A percentile compares a stretch with the other conserved stretches of the same genome.
These are phyloP conservation scores for Chlamydomonas asymmetrica DNA, from an alignment of 139 green algal species.

Conservation along the genomic window DNA sequence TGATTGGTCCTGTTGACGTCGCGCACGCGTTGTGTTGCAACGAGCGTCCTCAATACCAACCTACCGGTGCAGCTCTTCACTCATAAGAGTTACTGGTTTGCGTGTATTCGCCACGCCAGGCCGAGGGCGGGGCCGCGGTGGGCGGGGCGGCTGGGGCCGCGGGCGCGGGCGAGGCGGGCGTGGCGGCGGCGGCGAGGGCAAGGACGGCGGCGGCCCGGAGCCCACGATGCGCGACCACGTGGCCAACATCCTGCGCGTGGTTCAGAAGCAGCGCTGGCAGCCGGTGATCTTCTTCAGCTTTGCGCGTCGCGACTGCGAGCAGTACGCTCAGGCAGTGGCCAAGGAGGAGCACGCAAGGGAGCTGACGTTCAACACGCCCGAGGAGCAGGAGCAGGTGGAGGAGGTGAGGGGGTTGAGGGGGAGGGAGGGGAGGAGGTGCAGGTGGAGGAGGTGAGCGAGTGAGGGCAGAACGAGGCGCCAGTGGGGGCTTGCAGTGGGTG, in stretches of 20 bases:
- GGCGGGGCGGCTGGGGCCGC: neutral
- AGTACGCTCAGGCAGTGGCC: slow-evolving; percentile 20
- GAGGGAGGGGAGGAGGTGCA: neutral
- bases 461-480: neutral
- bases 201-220: neutral
- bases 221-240: slow-evolving; percentile 32
- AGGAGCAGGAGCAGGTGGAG: slow-evolving; percentile 13
- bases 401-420: slow-evolving; percentile 19
- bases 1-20: too few species aligned
- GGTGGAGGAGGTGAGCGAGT: slow-evolving; percentile 30
- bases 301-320: slow-evolving; percentile 74
- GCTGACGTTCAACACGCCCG: neutral
- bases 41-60: too few species aligned
- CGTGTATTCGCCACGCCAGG: too few species aligned
- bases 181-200: neutral
- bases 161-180: neutral
- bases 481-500: neutral
- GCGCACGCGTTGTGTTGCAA: too few species aligned
- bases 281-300: slow-evolving; percentile 98
- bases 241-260: slow-evolving; percentile 36
- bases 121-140: neutral
- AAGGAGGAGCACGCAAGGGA: too few species aligned
- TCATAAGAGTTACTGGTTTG: too few species aligned
- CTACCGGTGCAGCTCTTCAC: too few species aligned
- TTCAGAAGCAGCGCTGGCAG: slow-evolving; percentile 70